A percentile compares a stretch with the other conserved stretches of the same genome.
phyloP scores from a whole-genome alignment of 345 rosid species.

The Erysimum cheiranthoides region DNA sequence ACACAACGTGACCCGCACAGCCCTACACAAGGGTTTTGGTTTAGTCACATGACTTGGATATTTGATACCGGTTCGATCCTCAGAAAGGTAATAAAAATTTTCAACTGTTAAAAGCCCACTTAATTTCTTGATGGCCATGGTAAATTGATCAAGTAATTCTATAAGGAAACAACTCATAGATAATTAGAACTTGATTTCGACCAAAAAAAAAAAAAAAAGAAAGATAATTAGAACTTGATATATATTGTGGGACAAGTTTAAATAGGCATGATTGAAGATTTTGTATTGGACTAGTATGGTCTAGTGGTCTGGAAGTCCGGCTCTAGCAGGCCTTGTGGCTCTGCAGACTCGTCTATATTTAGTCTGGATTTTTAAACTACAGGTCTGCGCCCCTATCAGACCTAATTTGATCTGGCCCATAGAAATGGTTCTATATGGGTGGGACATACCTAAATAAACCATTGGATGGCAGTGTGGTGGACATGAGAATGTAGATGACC shows the following conservation, averaged over 20 bases:
- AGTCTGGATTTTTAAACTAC: too few species aligned
- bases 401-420: too few species aligned
- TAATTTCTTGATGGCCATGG: not conserved
- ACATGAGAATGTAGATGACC: conserved; percentile 66
- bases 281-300: too few species aligned
- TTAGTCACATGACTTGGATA: conserved; percentile 73
- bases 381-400: too few species aligned
- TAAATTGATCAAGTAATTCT: not conserved
- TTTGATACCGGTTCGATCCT: conserved; percentile 52
- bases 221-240: too few species aligned
- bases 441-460: not conserved
- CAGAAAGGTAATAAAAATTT: conserved; percentile 50
- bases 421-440: not conserved
- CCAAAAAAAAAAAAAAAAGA: too few species aligned
- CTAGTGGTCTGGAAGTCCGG: too few species aligned
- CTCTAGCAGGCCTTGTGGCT: too few species aligned
- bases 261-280: not conserved
- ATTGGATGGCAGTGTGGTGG: conserved; percentile 62
- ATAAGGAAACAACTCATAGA: not conserved
- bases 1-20: conserved; percentile 85
- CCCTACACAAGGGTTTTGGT: conserved; percentile 85
- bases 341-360: too few species aligned
- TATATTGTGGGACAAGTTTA: not conserved
- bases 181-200: not conserved
- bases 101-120: not conserved